Evolutionary conservation across 2,329 filamentous ascomycete genomes (phyloP).

Genomic region (Ceratocystis destructans): DNA sequence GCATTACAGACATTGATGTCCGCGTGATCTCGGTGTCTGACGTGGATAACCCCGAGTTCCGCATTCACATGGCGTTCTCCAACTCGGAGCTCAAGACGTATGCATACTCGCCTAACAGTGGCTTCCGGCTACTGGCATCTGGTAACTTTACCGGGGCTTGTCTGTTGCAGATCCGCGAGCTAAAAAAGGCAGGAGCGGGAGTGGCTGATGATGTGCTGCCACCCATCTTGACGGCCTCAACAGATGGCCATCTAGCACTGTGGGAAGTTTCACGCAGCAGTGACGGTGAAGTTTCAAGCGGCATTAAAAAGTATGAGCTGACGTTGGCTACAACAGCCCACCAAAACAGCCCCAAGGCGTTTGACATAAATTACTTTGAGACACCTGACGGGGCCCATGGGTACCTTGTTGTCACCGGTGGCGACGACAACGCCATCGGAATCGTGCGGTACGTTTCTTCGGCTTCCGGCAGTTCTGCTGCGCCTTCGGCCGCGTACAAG

Average conservation of each 20-base stretch:
- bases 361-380: slow-evolving; percentile 37
- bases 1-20: slow-evolving; percentile 69
- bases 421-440: slow-evolving; percentile 75
- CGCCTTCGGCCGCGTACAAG: slow-evolving; percentile 31
- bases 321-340: slow-evolving; percentile 42
- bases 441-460: slow-evolving; percentile 17
- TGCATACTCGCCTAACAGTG: slow-evolving; percentile 30
- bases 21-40: slow-evolving; percentile 22
- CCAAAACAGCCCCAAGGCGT: slow-evolving; percentile 64
- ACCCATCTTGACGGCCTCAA: slow-evolving; percentile 53
- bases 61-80: slow-evolving; percentile 63
- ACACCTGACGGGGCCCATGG: slow-evolving; percentile 55
- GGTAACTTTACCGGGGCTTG: slow-evolving; percentile 59
- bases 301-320: slow-evolving; percentile 23
- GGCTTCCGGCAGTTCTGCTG: slow-evolving; percentile 27
- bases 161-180: slow-evolving; percentile 49
- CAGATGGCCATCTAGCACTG: slow-evolving; percentile 61
- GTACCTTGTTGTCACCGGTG: slow-evolving; percentile 55
- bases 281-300: neutral
- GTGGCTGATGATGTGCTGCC: neutral
- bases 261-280: slow-evolving; percentile 33
- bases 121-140: slow-evolving; percentile 38
- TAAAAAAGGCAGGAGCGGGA: slow-evolving; percentile 25
- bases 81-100: slow-evolving; percentile 64
- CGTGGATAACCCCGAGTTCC: slow-evolving; percentile 29